Evolutionary conservation across 371 early-diverging fungal species (phyloP).

Genomic region (Mucor circinelloides): DNA sequence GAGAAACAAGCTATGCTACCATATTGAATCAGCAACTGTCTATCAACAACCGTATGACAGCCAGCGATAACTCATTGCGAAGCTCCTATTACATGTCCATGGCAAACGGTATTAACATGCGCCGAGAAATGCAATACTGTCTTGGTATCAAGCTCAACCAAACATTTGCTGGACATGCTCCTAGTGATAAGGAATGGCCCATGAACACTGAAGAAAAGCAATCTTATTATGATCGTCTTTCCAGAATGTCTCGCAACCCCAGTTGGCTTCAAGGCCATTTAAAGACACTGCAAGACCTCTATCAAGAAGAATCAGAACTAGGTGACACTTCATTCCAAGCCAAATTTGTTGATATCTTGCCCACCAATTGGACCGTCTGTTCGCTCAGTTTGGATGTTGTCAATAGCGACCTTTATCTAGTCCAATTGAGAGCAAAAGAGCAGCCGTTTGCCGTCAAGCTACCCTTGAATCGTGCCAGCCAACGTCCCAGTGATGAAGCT

Average conservation of each 20-base stretch:
- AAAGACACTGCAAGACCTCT: constrained; percentile 30
- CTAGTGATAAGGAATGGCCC: constrained; percentile 38
- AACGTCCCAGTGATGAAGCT: constrained; percentile 27
- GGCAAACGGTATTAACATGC: constrained; percentile 50
- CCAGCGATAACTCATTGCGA: constrained; percentile 20
- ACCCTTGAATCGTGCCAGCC: constrained; percentile 64
- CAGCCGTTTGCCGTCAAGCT: constrained; percentile 71
- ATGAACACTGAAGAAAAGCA: not conserved
- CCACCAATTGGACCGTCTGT: constrained; percentile 70
- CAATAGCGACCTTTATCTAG: constrained; percentile 66
- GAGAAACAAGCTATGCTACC: constrained; percentile 14
- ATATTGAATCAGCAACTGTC: constrained; percentile 30
- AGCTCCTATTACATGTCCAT: constrained; percentile 50
- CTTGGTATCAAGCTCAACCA: constrained; percentile 3
- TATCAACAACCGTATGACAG: constrained; percentile 3
- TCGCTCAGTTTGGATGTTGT: constrained; percentile 72
- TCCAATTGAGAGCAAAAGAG: constrained; percentile 52
- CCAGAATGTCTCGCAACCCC: constrained; percentile 1
- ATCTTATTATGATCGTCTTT: not conserved
- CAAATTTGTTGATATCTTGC: constrained; percentile 60
- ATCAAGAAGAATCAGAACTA: constrained; percentile 38
- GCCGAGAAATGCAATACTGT: constrained; percentile 58
- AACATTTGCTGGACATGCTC: not conserved
- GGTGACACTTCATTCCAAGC: constrained; percentile 44
- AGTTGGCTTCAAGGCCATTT: constrained; percentile 37